Conservation (phyloP, 768 basidiomycete genomes). For the Crucibulum laeve region DNA sequence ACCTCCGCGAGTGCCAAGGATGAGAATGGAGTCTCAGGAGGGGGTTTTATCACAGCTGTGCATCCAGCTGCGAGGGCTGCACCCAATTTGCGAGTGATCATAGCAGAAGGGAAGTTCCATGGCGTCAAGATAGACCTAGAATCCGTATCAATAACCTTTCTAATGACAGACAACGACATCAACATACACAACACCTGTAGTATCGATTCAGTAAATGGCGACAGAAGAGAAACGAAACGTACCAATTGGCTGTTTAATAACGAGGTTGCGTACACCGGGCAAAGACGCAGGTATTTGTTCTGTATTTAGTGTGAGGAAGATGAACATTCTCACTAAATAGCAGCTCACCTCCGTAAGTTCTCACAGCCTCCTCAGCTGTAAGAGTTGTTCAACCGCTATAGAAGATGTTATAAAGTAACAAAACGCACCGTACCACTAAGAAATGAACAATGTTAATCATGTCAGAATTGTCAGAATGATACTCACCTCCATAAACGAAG, state of each 20-base stretch:
- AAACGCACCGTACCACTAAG: conserved; percentile 75
- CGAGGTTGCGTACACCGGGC: conserved; percentile 71
- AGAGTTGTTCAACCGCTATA: conserved; percentile 5
- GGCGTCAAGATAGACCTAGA: conserved; percentile 74
- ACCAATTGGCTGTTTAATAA: conserved; percentile 93
- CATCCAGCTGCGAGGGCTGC: conserved; percentile 95
- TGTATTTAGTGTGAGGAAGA: conserved; percentile 18
- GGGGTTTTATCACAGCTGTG: conserved; percentile 91
- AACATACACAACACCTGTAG: conserved; percentile 36
- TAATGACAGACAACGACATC: background rate
- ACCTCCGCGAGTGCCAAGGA: conserved; percentile 90
- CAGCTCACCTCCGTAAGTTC: conserved; percentile 78
- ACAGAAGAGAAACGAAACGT: conserved; percentile 15
- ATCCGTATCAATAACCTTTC: background rate
- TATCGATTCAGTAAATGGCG: conserved; percentile 1
- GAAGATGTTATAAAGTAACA: background rate
- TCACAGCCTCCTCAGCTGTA: conserved; percentile 86
- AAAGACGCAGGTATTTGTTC: conserved; percentile 81
- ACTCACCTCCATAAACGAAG: conserved; percentile 77
- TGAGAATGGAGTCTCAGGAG: conserved; percentile 93
- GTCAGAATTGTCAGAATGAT: background rate
- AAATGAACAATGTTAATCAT: background rate
- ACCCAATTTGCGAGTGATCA: conserved; percentile 89
- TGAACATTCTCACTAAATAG: background rate
- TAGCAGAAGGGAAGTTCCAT: conserved; percentile 95